A percentile compares a stretch with the other conserved stretches of the same genome.
Evolutionary conservation across 2,329 filamentous ascomycete genomes (phyloP).

Genomic region (Diplocarpon mali): DNA sequence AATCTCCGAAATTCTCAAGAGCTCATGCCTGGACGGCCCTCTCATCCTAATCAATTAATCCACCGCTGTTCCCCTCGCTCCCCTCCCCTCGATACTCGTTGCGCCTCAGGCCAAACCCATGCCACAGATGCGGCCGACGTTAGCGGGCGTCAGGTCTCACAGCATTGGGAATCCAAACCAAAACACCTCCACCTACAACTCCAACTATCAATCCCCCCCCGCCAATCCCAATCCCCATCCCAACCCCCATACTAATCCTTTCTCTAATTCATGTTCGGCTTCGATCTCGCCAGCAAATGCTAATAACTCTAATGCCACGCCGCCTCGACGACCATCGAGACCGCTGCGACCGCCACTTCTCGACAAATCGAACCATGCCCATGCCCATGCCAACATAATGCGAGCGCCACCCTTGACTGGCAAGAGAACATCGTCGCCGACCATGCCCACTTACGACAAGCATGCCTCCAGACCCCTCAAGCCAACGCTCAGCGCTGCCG

Average conservation of each 20-base stretch:
- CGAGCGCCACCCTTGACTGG: slow-evolving; percentile 26
- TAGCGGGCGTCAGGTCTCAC: slow-evolving; percentile 1
- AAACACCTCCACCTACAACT: slow-evolving; percentile 1
- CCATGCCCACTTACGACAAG: slow-evolving; percentile 40
- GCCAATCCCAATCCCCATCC: slow-evolving; percentile 4
- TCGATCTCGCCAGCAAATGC: background rate
- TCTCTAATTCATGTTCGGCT: too few relatives aligned
- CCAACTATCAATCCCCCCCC: background rate
- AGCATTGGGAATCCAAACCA: background rate
- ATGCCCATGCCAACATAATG: slow-evolving; percentile 29
- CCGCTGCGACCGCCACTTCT: background rate
- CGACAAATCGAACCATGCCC: background rate
- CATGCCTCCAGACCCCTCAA: slow-evolving; percentile 46
- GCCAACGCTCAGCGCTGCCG: slow-evolving; percentile 55
- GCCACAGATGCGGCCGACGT: slow-evolving; percentile 9
- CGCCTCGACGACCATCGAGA: slow-evolving; percentile 7
- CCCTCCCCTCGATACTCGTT: background rate
- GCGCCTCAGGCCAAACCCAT: slow-evolving; percentile 2
- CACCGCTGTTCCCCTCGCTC: background rate
- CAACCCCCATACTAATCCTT: too few relatives aligned
- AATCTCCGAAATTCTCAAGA: too few relatives aligned
- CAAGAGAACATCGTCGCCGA: slow-evolving; percentile 15
- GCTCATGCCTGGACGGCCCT: too few relatives aligned
- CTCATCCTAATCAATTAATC: too few relatives aligned
- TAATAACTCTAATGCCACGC: slow-evolving; percentile 7